Conservation (phyloP, 306 rosid genomes). For the Vigna mungo region DNA sequence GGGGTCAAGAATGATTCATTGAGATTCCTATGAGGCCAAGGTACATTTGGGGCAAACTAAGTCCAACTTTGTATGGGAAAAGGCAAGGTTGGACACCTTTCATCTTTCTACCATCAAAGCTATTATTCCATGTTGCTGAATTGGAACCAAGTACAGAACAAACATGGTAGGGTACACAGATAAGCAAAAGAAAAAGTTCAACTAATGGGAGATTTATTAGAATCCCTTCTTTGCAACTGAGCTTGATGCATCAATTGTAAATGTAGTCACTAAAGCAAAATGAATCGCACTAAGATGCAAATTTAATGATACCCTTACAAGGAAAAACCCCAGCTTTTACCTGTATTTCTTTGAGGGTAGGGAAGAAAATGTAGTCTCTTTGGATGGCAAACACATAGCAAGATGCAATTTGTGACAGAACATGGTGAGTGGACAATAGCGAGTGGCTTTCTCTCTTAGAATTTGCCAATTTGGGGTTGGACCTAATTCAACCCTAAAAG, state of each 20-base stretch:
- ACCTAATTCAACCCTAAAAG: background rate
- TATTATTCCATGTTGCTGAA: background rate
- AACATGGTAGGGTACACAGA: background rate
- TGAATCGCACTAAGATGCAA: background rate
- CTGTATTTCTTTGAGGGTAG: background rate
- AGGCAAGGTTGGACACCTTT: background rate
- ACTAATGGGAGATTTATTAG: slow-evolving; percentile 49
- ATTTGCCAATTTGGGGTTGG: background rate
- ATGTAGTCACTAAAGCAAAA: slow-evolving; percentile 51
- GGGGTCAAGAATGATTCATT: background rate
- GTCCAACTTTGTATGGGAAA: background rate
- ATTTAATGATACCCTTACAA: background rate
- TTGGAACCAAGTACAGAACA: background rate
- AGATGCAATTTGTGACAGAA: background rate
- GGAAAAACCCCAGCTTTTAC: background rate
- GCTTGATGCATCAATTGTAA: slow-evolving; percentile 81
- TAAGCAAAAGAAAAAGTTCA: slow-evolving; percentile 43
- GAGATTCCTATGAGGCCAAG: background rate
- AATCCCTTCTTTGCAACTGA: slow-evolving; percentile 65
- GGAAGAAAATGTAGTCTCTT: background rate
- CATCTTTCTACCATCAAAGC: background rate
- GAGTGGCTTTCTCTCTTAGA: background rate
- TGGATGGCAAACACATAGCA: background rate
- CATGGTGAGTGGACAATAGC: background rate
- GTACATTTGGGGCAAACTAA: background rate